Percentiles rank a stretch among this genome's conserved stretches.
These are phyloP conservation scores for Colletotrichum eleusines DNA, from an alignment of 2,329 filamentous ascomycete species.

Conservation along the genomic window DNA sequence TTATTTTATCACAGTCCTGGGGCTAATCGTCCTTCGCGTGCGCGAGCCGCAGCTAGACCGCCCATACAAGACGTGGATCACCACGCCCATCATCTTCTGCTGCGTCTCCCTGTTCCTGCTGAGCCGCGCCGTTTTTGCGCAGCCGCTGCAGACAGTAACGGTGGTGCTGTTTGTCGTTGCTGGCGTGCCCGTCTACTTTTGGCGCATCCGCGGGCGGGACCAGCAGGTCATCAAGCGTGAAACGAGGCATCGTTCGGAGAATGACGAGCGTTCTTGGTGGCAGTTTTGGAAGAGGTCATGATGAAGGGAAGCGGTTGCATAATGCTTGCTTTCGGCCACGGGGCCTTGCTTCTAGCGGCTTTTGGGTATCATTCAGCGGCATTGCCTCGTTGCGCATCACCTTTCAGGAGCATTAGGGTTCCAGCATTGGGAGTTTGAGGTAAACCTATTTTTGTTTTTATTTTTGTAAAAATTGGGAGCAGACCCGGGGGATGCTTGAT, in stretches of 20 bases:
- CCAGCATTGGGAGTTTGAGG: not conserved
- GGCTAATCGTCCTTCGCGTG: constrained; percentile 90
- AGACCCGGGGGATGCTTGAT: not conserved
- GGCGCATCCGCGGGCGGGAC: constrained; percentile 79
- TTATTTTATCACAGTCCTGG: constrained; percentile 95
- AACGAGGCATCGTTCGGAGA: constrained; percentile 39
- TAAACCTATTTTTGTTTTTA: too few relatives aligned
- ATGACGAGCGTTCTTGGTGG: constrained; percentile 61
- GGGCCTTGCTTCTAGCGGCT: not conserved
- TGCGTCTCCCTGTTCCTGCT: constrained; percentile 95
- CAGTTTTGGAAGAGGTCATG: constrained; percentile 68
- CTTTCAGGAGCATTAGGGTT: not conserved
- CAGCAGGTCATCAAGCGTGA: constrained; percentile 60
- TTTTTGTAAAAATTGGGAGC: not conserved
- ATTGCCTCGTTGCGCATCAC: not conserved
- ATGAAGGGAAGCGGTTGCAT: not conserved
- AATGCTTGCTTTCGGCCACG: not conserved
- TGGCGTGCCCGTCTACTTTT: constrained; percentile 90
- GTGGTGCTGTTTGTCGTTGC: constrained; percentile 87
- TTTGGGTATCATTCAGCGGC: constrained; percentile 1
- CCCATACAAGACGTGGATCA: constrained; percentile 96
- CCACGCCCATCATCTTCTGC: constrained; percentile 97
- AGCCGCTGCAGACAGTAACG: constrained; percentile 89
- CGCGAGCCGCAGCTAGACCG: constrained; percentile 88
- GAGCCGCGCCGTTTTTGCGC: constrained; percentile 87